Evolutionary conservation across 2,329 filamentous ascomycete species (phyloP), one percentile per base, ranked within the genome.

Genomic region (Xylaria hypoxylon): DNA sequence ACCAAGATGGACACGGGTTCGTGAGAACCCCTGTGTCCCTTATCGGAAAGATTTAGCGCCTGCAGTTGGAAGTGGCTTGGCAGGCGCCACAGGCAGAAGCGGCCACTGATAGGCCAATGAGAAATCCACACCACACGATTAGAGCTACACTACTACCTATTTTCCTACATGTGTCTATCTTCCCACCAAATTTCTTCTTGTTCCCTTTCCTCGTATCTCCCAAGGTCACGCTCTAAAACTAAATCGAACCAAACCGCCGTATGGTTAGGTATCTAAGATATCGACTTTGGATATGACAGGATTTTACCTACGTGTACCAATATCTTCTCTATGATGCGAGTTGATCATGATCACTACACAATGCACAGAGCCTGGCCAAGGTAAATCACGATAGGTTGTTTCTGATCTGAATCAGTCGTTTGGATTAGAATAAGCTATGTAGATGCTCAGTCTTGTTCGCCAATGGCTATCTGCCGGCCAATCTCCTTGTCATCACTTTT

Each of bases 1-100:
- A 28, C 57, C 15, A 19, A 59, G 38, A 59, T 62, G 65, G 58
- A 60, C 65, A 68, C 58, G 55, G 48, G 62, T 68, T 65, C 62
- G 42, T 24, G 40, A 65, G 42, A 50, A 59, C 35, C 62, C 65
- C 53, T 67, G 65, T 64, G 31, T 45, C 44, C 51, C 51, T 61
- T 62, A 62, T 65, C 58, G 28, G 35, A 57, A 44, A 56, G 44
- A 19, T 17, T 17, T 15, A 59, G 7, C 22, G n/a, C 11, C 28
- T 22, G 48, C 11, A 48, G 40, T 15, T n/a, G 28, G 22, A 33
- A 64, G 62, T 59, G 62, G 62, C 55, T 59, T 22, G 50, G 62
- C 56, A 50, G 56, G 55, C 50, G 50, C 57, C 62, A 42, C 47
- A 48, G 44, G 33, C 52, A 19, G 26, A 56, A 58, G 33, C 50